Base-by-base conservation (phyloP, 2,329 filamentous ascomycete species). In the Trematosphaeria pertusa region DNA sequence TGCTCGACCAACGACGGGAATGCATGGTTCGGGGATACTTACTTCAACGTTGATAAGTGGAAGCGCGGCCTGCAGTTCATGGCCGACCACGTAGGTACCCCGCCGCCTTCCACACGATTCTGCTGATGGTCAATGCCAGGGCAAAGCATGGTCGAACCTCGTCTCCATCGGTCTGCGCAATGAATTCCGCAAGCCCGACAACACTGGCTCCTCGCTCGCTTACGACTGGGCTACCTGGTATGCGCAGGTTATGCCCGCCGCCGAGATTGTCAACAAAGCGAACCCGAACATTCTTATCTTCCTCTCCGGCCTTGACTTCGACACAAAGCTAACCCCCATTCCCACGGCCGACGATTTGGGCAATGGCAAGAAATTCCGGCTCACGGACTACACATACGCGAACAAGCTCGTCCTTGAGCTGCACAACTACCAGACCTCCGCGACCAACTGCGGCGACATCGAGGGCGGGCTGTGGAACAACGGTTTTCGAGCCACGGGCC, bases 141-240 rank as follows among this genome's bases (percentile, higher is more conserved):
- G 58, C 35, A 67, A 65, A 46, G 43, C 52, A 43, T 81, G 71
- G 56, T 67, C 75, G 3, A 82, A 81, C 38, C 75, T 85, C 24
- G 74, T 82, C 26, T 82, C 75, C 47, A 75, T 84, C 64, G 77
- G 77, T 5, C 74, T 85, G 31, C 80, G 83, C 56, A 86, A 85
- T 67, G 82, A 85, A 69, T 52, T 61, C 33, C 59, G 65, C 37
- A 61, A 62, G 37, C 64, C 64, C 14, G 58, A 62, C 24, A 56
- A 40, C 3, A 53, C 59, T 24, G 62, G 63, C 30, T 57, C 54
- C 2, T 64, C 64, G 2, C 57, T 61, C 12, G 69, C 72, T 5
- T 85, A 85, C 70, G 80, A 79, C 67, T 86, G 82, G 83, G 68
- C 75, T 21, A 71, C 73, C 9, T 84, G 81, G 79, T 84, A 85